Evolutionary conservation across 2,329 filamentous ascomycete genomes (phyloP).

Genomic region (Huntiella moniliformis): DNA sequence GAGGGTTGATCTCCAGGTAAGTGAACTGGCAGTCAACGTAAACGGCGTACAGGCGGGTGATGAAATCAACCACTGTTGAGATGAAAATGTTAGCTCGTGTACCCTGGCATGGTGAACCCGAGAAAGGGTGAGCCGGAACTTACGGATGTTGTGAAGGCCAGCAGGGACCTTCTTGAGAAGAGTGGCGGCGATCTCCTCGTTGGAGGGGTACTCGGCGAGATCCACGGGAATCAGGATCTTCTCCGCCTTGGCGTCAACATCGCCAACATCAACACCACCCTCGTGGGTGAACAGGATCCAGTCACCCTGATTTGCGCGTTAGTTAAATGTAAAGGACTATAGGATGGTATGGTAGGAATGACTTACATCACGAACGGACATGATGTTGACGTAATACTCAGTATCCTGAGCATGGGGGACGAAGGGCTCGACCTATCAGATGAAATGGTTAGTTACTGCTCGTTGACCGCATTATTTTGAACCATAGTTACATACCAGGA

Average conservation of each 20-base stretch:
- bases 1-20: constrained; percentile 98
- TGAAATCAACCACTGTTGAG: constrained; percentile 75
- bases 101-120: background rate
- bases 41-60: constrained; percentile 91
- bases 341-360: constrained; percentile 4
- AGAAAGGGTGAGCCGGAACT: background rate
- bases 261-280: constrained; percentile 97
- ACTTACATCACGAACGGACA: constrained; percentile 97
- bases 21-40: constrained; percentile 99
- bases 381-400: constrained; percentile 99
- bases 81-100: background rate
- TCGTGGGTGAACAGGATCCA: constrained; percentile 99
- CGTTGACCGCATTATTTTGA: no score
- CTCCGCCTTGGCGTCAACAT: constrained; percentile 97
- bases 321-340: constrained; percentile 16
- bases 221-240: constrained; percentile 96
- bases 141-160: constrained; percentile 79
- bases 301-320: constrained; percentile 51
- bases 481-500: constrained; percentile 37
- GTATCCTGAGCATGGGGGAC: constrained; percentile 88
- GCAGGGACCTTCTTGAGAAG: constrained; percentile 86
- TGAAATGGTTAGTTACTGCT: background rate
- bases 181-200: constrained; percentile 70
- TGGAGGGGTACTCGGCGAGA: constrained; percentile 83
- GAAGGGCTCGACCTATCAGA: constrained; percentile 58